Evolutionary conservation across 768 basidiomycete genomes (phyloP).

Genomic region (Hirschioporus abietinus): DNA sequence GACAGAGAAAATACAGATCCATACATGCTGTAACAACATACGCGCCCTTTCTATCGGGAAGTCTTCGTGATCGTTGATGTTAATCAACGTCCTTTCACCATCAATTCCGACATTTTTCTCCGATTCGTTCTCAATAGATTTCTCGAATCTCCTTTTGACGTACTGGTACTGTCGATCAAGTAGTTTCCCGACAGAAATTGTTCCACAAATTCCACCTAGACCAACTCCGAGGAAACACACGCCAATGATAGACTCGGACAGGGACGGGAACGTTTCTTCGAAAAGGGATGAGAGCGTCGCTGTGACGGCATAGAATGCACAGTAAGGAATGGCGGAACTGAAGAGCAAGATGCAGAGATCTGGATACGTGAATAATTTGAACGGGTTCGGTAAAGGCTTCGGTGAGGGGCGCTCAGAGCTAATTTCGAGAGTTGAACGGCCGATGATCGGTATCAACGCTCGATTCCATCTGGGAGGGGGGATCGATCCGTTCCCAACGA

Average conservation of each 20-base stretch:
- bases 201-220: slow-evolving; percentile 61
- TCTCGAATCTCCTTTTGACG: slow-evolving; percentile 25
- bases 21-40: slow-evolving; percentile 18
- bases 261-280: slow-evolving; percentile 46
- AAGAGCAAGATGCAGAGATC: slow-evolving; percentile 50
- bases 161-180: slow-evolving; percentile 62
- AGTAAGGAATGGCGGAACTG: slow-evolving; percentile 48
- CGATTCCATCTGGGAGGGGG: slow-evolving; percentile 24
- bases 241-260: slow-evolving; percentile 64
- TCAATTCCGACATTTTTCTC: not conserved
- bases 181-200: slow-evolving; percentile 51
- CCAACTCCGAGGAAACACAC: slow-evolving; percentile 77
- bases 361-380: slow-evolving; percentile 46
- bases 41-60: slow-evolving; percentile 15
- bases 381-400: slow-evolving; percentile 46
- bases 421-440: slow-evolving; percentile 10
- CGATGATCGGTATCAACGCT: slow-evolving; percentile 28
- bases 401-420: slow-evolving; percentile 15
- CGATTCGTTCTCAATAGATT: not conserved
- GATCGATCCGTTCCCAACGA: slow-evolving; percentile 42
- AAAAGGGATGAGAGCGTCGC: slow-evolving; percentile 62
- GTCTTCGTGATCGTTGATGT: slow-evolving; percentile 13
- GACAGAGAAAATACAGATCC: slow-evolving; percentile 12
- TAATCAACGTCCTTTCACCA: slow-evolving; percentile 4
- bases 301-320: slow-evolving; percentile 55